Evolutionary conservation across 1,139 yeast genomes (phyloP), one percentile per base, ranked within the genome.

Genomic region (Diutina mesorugosa): DNA sequence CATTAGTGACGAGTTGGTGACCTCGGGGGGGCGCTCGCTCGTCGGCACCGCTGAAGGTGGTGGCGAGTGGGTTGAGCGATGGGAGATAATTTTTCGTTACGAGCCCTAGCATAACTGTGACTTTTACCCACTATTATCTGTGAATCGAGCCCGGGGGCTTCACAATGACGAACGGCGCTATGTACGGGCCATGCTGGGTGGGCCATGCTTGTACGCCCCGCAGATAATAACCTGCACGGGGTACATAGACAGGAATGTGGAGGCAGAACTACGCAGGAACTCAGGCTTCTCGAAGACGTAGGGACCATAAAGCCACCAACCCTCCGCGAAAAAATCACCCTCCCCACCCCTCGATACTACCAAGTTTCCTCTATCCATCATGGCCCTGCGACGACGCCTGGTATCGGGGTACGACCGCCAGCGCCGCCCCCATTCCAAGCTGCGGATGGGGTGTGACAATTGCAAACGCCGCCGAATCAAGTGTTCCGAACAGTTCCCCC

Each of bases 401-500:
- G 14, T 35, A 12, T 10, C 14, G 41, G 41, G 41, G 41, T 35
- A 35, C 32, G 53, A 32, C 2, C 53, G 53, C 7, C 53, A 50
- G 32, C 53, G 53, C n/a, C 53, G 53, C n/a, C 29, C 53, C 53
- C 53, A 50, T 14, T 6, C 28, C n/a, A 50, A 50, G 29, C 45
- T 32, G 45, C 18, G 53, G 6, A 32, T 32, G 45, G 53, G 53
- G 28, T 50, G 53, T 50, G 53, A 50, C 28, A 50, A 30, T 10
- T 50, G 53, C 28, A 50, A 50, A 16, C 41, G 45, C 7, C 53
- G 53, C 41, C 41, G 53, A 5, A 50, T 50, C 14, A 50, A 50
- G 28, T 50, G 53, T 38, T 32, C 32, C n/a, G 53, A 50, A 28
- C 45, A 32, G 45, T 50, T 50, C n/a, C 53, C 53, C n/a, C 53